Conservation (phyloP, 2,329 filamentous ascomycete genomes). For the Phialophora macrospora region DNA sequence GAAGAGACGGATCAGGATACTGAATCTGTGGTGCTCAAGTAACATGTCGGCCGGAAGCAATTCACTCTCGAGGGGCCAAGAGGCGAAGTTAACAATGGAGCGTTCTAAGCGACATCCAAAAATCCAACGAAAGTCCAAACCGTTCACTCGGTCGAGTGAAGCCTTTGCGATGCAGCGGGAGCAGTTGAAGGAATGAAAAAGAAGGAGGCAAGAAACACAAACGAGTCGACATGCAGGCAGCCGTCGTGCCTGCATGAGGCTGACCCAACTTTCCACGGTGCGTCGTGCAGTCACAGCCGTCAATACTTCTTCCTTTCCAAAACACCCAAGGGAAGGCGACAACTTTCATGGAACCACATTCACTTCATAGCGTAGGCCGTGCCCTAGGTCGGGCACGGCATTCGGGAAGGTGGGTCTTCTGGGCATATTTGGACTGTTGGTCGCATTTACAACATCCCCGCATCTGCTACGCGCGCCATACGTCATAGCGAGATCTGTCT, state of each 20-base stretch:
- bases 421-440: slow-evolving; percentile 1
- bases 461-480: background rate
- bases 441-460: background rate
- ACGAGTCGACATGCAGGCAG: slow-evolving; percentile 16
- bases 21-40: slow-evolving; percentile 3
- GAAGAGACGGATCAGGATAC: slow-evolving; percentile 10
- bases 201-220: slow-evolving; percentile 2
- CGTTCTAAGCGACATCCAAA: slow-evolving; percentile 31
- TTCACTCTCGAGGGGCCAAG: slow-evolving; percentile 9
- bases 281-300: background rate
- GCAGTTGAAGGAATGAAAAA: slow-evolving; percentile 11
- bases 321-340: background rate
- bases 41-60: slow-evolving; percentile 14
- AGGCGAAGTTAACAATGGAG: slow-evolving; percentile 28
- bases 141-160: slow-evolving; percentile 7
- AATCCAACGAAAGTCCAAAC: slow-evolving; percentile 29
- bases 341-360: background rate
- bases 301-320: background rate
- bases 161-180: slow-evolving; percentile 4
- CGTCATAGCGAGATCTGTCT: background rate
- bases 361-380: background rate
- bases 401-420: background rate
- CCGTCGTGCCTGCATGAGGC: slow-evolving; percentile 23
- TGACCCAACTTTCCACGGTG: background rate
- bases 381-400: no score